Conservation (phyloP, 331 rosid species). For the Cydonia oblonga region DNA sequence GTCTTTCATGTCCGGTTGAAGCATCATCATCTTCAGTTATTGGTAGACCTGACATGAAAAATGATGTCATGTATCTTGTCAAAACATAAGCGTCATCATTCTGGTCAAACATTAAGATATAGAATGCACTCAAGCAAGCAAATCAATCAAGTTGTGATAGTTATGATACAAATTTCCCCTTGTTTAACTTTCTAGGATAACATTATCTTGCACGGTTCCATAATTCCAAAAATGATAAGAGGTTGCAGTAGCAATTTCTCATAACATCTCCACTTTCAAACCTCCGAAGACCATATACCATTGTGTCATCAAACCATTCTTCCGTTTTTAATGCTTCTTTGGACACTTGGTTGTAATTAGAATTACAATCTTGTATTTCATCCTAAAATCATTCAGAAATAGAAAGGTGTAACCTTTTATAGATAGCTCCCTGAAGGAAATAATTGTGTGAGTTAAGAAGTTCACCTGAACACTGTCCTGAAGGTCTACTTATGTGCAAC, state of each 20-base stretch:
- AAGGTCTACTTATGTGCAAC: neutral
- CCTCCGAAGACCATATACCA: neutral
- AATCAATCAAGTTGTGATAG: no score
- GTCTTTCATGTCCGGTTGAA: conserved; percentile 27
- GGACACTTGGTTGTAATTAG: neutral
- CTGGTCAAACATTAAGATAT: neutral
- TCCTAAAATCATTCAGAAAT: neutral
- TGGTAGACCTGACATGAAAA: conserved; percentile 32
- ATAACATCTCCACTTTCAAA: neutral
- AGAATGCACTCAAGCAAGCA: neutral
- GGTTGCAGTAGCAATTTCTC: neutral
- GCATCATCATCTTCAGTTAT: conserved; percentile 38
- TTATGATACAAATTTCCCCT: neutral
- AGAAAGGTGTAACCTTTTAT: neutral
- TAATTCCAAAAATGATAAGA: neutral
- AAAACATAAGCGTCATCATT: neutral
- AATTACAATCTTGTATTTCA: neutral
- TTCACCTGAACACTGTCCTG: neutral
- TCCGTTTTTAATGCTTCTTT: neutral
- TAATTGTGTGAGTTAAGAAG: neutral
- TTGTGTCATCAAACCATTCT: neutral
- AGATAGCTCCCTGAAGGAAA: neutral
- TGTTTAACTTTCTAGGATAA: neutral
- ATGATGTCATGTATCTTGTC: conserved; percentile 16
- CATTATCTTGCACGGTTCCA: neutral